Evolutionary conservation across 108 stramenopile genomes (phyloP), one percentile per base, ranked within the genome.

Genomic region (Nitzschia putrida): DNA sequence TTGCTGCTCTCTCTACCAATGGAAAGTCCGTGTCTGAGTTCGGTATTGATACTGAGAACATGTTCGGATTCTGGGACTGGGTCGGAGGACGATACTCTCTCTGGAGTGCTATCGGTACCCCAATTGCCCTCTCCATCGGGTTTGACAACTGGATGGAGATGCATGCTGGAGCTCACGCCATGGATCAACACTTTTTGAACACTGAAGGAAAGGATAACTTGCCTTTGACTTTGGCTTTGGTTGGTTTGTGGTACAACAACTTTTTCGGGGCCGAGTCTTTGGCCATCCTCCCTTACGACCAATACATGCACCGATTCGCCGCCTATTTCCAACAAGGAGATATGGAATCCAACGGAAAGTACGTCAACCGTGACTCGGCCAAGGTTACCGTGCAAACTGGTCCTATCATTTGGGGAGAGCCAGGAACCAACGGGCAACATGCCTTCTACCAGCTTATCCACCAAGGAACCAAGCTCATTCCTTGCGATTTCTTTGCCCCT

Each of bases 21-120:
- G 74, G 68, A 10, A 67, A 53, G 11, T 80, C 76, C n/a, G 89
- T 90, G 9, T 84, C 81, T 0, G 82, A 67, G 26, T 97, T 97
- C 64, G 96, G 96, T n/a, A 94, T 98, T 45, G 92, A 94, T 58
- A 84, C 89, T 50, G 80, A 82, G 9, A 97, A 97, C 75, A 93
- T 97, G 88, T 99, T 98, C 85, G 97, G 96, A 57, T 96, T 99
- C 83, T 98, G 97, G 97, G 91, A 98, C 80, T 98, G 98, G 97
- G 97, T 98, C 37, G 98, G 98, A 21, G 98, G 97, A 22, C 83
- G 98, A 7, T 99, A 96, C 83, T 88, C 88, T 20, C 76, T 94
- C 24, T 92, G 91, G 88, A 84, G 84, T 69, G 87, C 95, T 11
- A 89, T 89, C 53, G 93, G 93, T 38, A 82, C 98, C 7, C 97